Base-by-base conservation (phyloP, 257 asterid genomes). In the Plectranthus barbatus region DNA sequence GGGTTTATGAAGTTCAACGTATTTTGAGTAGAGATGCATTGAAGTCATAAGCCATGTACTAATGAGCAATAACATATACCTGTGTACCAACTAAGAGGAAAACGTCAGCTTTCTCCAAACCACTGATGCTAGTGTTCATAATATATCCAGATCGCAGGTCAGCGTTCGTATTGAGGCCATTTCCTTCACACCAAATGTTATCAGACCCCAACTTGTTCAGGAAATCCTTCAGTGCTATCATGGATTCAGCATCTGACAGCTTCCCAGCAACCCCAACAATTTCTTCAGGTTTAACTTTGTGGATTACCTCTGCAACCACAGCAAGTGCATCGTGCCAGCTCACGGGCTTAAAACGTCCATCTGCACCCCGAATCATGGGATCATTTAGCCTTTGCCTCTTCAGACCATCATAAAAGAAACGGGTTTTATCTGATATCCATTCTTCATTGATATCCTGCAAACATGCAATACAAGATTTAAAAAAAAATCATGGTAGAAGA, bases 351-450 rank as follows among this genome's bases (percentile, higher is more conserved):
- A 93, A 93, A 36, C 96, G 96, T 36, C 99, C 99, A 82, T 93
- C 99, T 52, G 85, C 81, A 63, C 96, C 89, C 6, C 99, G 91
- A 70, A 93, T 77, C 99, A 93, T 93, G 53, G 99, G 97, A 70
- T 93, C 99, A 72, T 87, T 93, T 59, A 93, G 76, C 83, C 99
- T 85, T 72, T 93, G 99, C 79, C 97, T 87, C 94, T 93, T 93
- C 71, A 93, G 79, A 68, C 97, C 99, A 76, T 93, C 99, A 62
- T 93, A 93, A 79, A 72, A 90, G 85, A 93, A 93, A 58, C 99
- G 96, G 17, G 97, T 93, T 79, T 90, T 93, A 70, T 93, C 99
- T 55, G 99, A 93, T 75, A 93, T 93, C 99, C 99, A 93, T 75
- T 93, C 99, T 72, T 93, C 99, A 60, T 93, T 93, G 72, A 93